Evolutionary conservation across 495 filamentous ascomycete species (phyloP).

Genomic region (Podospora tetraspora): DNA sequence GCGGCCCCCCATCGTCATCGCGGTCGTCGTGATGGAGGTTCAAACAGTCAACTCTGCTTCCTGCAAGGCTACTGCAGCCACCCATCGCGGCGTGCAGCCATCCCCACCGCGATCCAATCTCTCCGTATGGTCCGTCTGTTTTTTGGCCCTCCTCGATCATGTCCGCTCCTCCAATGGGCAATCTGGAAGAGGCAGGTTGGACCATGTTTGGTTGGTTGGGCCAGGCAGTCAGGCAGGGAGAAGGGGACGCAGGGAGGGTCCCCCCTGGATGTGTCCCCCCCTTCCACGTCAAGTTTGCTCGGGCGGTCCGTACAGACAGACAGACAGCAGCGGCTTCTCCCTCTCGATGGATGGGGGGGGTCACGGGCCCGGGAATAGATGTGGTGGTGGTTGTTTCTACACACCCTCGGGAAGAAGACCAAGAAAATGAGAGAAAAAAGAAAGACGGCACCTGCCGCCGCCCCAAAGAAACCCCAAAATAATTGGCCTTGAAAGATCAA

Average conservation of each 20-base stretch:
- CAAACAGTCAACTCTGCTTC: constrained; percentile 35
- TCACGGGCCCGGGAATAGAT: neutral
- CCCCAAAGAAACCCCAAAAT: neutral
- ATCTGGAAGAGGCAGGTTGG: constrained; percentile 3
- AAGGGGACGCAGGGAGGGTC: neutral
- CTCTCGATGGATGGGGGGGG: neutral
- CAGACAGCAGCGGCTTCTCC: neutral
- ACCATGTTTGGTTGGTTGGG: constrained; percentile 7
- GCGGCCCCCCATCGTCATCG: neutral
- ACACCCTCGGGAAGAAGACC: neutral
- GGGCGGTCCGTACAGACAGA: neutral
- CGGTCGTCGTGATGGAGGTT: constrained; percentile 29
- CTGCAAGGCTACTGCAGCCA: constrained; percentile 35
- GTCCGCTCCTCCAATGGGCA: neutral
- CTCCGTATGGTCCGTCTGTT: neutral
- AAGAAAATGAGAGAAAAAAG: neutral
- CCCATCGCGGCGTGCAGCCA: constrained; percentile 26
- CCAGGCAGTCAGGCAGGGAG: neutral
- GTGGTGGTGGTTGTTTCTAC: neutral
- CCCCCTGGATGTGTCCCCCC: too few relatives aligned
- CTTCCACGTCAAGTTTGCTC: neutral
- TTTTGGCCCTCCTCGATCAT: neutral
- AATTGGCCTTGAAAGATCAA: neutral
- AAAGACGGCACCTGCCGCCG: neutral
- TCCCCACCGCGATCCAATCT: neutral